phyloP scores from a whole-genome alignment of 208 protist species.

The Wallacemonas collosoma region DNA sequence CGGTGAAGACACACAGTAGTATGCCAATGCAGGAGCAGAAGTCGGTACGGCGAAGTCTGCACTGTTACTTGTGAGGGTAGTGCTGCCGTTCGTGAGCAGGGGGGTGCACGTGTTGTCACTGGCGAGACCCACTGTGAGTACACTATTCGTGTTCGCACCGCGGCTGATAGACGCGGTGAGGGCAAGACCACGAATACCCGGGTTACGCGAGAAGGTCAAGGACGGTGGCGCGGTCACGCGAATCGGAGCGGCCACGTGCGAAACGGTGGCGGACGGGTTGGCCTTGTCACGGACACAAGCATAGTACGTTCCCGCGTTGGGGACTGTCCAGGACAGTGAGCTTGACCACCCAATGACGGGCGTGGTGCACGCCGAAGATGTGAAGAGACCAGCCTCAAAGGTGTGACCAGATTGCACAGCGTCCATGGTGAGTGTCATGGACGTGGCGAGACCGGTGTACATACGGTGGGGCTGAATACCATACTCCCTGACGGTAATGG shows the following conservation, averaged over 20 bases:
- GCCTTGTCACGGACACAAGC: constrained; percentile 47
- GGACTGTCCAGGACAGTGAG: constrained; percentile 21
- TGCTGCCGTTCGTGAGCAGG: constrained; percentile 33
- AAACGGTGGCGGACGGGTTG: constrained; percentile 7
- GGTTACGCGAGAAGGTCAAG: constrained; percentile 33
- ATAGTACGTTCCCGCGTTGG: constrained; percentile 54
- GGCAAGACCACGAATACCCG: constrained; percentile 47
- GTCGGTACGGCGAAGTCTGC: constrained; percentile 48
- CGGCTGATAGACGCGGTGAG: constrained; percentile 42
- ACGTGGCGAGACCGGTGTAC: constrained; percentile 47
- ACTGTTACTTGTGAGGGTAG: constrained; percentile 27
- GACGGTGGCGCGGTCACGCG: constrained; percentile 39
- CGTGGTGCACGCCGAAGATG: constrained; percentile 19
- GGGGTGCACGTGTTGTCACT: constrained; percentile 25
- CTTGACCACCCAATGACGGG: constrained; percentile 21
- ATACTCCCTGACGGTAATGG: constrained; percentile 53
- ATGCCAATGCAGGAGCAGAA: constrained; percentile 28
- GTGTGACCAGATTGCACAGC: constrained; percentile 21
- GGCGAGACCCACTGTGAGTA: constrained; percentile 60
- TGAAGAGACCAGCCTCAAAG: constrained; percentile 39
- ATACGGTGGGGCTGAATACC: constrained; percentile 62
- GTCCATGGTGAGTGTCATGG: constrained; percentile 55
- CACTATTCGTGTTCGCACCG: constrained; percentile 20
- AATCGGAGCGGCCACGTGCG: constrained; percentile 39
- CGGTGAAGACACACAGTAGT: constrained; percentile 60